A percentile compares a stretch with the other conserved stretches of the same genome.
These are phyloP conservation scores for Candida mattraensis DNA, from an alignment of 805 yeast species.

Conservation along the genomic window DNA sequence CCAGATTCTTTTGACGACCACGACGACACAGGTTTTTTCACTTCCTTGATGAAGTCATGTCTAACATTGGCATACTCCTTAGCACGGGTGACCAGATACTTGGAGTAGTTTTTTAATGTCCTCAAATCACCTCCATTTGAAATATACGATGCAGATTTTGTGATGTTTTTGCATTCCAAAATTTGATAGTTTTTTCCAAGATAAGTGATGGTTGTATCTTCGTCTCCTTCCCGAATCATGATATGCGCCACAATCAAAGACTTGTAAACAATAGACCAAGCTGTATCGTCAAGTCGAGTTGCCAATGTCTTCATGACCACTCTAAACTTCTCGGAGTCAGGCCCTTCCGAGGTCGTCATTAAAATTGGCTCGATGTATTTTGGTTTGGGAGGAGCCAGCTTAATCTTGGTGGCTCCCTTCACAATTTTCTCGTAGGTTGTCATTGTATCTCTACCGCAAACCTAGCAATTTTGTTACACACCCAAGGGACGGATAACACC, in stretches of 20 bases:
- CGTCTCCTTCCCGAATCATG: constrained; percentile 90
- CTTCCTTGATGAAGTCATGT: constrained; percentile 78
- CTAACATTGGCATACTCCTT: constrained; percentile 63
- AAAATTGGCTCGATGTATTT: constrained; percentile 94
- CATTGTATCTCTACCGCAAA: too few species aligned
- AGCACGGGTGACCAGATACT: constrained; percentile 68
- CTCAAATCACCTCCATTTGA: constrained; percentile 50
- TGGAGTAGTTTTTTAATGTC: constrained; percentile 63
- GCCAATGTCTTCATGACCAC: constrained; percentile 68
- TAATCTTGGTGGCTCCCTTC: constrained; percentile 67
- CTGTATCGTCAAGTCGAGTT: constrained; percentile 65
- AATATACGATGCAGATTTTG: constrained; percentile 28
- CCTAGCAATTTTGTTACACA: too few species aligned
- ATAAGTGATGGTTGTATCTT: constrained; percentile 68
- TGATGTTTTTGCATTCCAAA: constrained; percentile 50
- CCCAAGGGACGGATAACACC: too few species aligned
- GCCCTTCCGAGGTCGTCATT: constrained; percentile 58
- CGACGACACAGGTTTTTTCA: constrained; percentile 32
- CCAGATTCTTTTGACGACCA: constrained; percentile 45
- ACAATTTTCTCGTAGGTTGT: constrained; percentile 28
- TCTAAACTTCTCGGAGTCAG: constrained; percentile 52
- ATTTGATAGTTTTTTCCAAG: constrained; percentile 60
- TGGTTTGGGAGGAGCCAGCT: constrained; percentile 95
- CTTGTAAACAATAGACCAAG: constrained; percentile 93
- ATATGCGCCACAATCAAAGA: constrained; percentile 81